Evolutionary conservation across 106 monocot genomes (phyloP).

Genomic region (Dendrobium huoshanense): DNA sequence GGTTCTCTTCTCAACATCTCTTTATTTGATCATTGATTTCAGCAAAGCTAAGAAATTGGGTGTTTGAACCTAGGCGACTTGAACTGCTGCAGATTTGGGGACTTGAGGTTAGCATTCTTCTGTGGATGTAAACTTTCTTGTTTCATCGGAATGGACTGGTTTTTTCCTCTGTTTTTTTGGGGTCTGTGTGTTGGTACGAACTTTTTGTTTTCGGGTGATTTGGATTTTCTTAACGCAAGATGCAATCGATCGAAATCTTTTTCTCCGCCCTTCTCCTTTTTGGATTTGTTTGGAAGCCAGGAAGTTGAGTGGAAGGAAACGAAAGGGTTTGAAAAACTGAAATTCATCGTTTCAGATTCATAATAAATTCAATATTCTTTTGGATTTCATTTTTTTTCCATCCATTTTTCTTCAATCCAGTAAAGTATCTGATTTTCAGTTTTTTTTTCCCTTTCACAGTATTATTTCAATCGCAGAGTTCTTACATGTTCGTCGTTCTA

Average conservation of each 20-base stretch:
- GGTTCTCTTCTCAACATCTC: not conserved
- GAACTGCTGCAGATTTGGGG: not conserved
- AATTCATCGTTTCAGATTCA: not conserved
- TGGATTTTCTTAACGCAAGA: not conserved
- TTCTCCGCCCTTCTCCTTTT: not conserved
- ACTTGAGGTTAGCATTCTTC: constrained; percentile 5
- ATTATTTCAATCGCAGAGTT: not conserved
- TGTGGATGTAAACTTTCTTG: not conserved
- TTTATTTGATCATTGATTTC: not conserved
- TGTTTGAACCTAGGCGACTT: not conserved
- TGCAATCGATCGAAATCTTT: not conserved
- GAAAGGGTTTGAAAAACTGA: not conserved
- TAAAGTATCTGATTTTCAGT: not conserved
- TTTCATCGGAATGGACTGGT: not conserved
- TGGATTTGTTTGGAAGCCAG: not conserved
- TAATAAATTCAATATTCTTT: not conserved
- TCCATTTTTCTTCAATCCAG: not conserved
- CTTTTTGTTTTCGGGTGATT: not conserved
- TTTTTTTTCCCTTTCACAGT: not conserved
- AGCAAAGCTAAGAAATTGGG: not conserved
- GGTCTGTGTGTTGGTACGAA: not conserved
- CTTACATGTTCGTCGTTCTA: too few species aligned
- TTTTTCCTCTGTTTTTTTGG: not conserved
- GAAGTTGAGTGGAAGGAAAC: not conserved
- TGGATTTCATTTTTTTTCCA: not conserved